Evolutionary conservation across 306 rosid genomes (phyloP).

Genomic region (Lotus japonicus): DNA sequence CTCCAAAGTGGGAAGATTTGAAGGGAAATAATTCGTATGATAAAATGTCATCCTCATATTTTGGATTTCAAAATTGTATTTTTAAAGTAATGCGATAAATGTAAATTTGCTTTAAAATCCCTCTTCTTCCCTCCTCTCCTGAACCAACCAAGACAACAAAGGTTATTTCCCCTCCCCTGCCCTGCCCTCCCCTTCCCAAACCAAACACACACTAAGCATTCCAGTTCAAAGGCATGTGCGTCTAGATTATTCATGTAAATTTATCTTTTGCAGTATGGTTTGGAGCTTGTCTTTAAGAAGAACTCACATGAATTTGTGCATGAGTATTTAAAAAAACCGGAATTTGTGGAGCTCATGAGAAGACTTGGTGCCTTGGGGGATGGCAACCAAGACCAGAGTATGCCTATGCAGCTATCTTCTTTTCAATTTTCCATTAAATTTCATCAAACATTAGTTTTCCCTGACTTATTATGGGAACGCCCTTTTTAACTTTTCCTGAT

Average conservation of each 20-base stretch:
- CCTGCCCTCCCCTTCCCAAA: no score
- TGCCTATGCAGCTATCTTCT: not conserved
- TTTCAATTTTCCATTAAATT: not conserved
- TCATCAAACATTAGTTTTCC: not conserved
- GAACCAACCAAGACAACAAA: no score
- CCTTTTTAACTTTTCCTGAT: not conserved
- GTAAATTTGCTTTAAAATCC: no score
- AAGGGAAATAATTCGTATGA: no score
- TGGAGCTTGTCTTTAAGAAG: slow-evolving; percentile 80
- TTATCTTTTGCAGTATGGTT: slow-evolving; percentile 54
- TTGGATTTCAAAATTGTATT: no score
- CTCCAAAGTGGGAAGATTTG: no score
- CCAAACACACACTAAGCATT: not conserved
- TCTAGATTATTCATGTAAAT: not conserved
- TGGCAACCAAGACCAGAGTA: slow-evolving; percentile 87
- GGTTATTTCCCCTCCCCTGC: no score
- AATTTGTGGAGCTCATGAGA: slow-evolving; percentile 85
- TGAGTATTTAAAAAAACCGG: slow-evolving; percentile 68
- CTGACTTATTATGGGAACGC: not conserved
- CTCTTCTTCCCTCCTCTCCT: no score
- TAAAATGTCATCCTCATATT: no score
- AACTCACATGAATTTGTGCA: slow-evolving; percentile 84
- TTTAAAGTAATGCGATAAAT: no score
- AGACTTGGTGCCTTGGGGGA: slow-evolving; percentile 97
- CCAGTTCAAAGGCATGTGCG: not conserved